Base-by-base conservation (phyloP, 2,329 filamentous ascomycete species). In the Colletotrichum siamense region DNA sequence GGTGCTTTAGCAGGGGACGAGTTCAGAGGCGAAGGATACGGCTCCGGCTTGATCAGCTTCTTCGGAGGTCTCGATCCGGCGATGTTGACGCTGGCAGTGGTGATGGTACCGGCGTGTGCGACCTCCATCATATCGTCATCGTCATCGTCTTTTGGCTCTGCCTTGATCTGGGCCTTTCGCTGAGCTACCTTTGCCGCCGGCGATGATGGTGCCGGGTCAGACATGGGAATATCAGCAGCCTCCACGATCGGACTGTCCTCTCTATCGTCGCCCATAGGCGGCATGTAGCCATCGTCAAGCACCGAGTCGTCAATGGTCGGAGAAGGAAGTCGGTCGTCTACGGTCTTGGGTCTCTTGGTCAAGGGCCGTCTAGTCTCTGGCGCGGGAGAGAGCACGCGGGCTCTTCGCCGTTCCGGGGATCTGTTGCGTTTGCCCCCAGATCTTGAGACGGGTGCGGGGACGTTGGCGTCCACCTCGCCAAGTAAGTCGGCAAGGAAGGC, bases 61-160 rank as follows among this genome's bases (percentile, higher is more conserved):
- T 95, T 95, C 44, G 93, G 91, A 30, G 94, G 94, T 52, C 95
- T 92, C 78, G 93, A 94, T 65, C 95, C 96, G 30, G 95, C 91
- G 83, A 98, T 92, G 83, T 99, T 99, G 79, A 99, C 92, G 78
- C 93, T 96, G 13, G 92, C 88, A 10, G 91, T 87, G 71, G 91
- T 92, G 75, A 94, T 90, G 28, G 93, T 89, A 18, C 93, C 94
- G 49, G 94, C 91, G 73, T 98, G 94, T 26, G 95, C 93, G 69
- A 98, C 92, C 82, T 98, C 96, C 92, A 98, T 95, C 87, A 96
- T 89, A 77, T 95, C 94, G 39, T 98, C 95, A 26, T 95, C 92
- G 4, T 95, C 94, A 15, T 94, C 92, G 76, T 94, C 93, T 18
- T 86, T 83, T 52, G 83, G 81, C 70, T 90, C 88, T 49, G 85